A percentile compares a stretch with the other conserved stretches of the same genome.
Conservation (phyloP, 2,329 filamentous ascomycete species). For the Torrubiellomyces zombiae region DNA sequence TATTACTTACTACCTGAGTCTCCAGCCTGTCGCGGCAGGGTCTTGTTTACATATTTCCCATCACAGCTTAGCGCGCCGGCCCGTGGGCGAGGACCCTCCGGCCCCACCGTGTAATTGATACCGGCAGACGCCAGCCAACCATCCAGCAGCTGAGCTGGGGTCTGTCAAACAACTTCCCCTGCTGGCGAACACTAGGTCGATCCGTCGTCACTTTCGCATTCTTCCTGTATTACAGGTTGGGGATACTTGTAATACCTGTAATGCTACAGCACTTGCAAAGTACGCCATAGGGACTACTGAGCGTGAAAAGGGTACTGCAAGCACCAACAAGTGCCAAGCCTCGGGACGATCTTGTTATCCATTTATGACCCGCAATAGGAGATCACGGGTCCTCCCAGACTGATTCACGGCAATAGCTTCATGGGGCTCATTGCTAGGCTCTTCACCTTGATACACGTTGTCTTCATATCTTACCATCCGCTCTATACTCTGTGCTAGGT, state of each 20-base stretch:
- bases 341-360: too few relatives aligned
- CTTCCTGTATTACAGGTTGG: neutral
- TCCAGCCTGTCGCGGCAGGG: neutral
- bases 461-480: neutral
- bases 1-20: conserved; percentile 1
- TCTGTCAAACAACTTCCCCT: conserved; percentile 1
- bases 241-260: neutral
- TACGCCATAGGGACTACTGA: neutral
- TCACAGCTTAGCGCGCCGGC: conserved; percentile 17
- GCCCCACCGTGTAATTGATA: conserved; percentile 10
- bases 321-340: too few relatives aligned
- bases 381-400: too few relatives aligned
- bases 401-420: too few relatives aligned
- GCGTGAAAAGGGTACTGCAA: too few relatives aligned
- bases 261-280: neutral
- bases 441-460: too few relatives aligned
- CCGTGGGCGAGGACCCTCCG: conserved; percentile 7
- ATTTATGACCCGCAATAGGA: too few relatives aligned
- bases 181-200: too few relatives aligned
- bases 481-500: neutral
- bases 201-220: too few relatives aligned
- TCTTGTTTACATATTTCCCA: conserved; percentile 31
- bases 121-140: conserved; percentile 12
- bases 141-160: conserved; percentile 4
- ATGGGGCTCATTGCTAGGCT: too few relatives aligned